These are phyloP conservation scores for Elsinoe australis DNA, from an alignment of 2,329 filamentous ascomycete species.

Conservation along the genomic window DNA sequence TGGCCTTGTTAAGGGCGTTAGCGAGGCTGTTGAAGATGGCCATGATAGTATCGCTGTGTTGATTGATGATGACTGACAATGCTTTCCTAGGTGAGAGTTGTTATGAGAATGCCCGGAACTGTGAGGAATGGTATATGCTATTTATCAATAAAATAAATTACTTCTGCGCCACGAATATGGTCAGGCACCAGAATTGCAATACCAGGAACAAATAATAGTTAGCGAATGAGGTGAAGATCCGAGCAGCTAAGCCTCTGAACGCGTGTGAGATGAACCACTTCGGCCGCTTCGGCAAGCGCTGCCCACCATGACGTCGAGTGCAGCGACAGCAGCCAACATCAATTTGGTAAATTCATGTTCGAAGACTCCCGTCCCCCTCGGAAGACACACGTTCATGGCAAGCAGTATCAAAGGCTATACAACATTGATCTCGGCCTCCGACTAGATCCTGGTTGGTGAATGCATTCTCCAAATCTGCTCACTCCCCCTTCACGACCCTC, in stretches of 20 bases:
- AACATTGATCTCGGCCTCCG: too few relatives aligned
- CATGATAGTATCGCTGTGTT: not conserved
- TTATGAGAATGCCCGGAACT: not conserved
- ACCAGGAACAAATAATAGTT: not conserved
- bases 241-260: constrained; percentile 5
- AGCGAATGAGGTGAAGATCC: not conserved
- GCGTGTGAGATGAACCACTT: constrained; percentile 6
- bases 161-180: constrained; percentile 4
- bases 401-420: too few relatives aligned
- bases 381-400: too few relatives aligned
- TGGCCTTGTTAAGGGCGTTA: constrained; percentile 9
- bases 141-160: not conserved
- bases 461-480: not conserved
- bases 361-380: not conserved
- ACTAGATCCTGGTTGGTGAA: too few relatives aligned
- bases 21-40: constrained; percentile 2
- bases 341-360: not conserved
- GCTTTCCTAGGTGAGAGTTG: not conserved
- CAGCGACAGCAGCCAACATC: not conserved
- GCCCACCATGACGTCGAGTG: not conserved
- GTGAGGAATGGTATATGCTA: not conserved
- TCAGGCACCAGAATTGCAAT: constrained; percentile 14
- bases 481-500: not conserved
- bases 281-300: constrained; percentile 3
- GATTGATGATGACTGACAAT: not conserved